phyloP scores from a whole-genome alignment of 495 filamentous ascomycete genomes.

The Penicillium fimorum region DNA sequence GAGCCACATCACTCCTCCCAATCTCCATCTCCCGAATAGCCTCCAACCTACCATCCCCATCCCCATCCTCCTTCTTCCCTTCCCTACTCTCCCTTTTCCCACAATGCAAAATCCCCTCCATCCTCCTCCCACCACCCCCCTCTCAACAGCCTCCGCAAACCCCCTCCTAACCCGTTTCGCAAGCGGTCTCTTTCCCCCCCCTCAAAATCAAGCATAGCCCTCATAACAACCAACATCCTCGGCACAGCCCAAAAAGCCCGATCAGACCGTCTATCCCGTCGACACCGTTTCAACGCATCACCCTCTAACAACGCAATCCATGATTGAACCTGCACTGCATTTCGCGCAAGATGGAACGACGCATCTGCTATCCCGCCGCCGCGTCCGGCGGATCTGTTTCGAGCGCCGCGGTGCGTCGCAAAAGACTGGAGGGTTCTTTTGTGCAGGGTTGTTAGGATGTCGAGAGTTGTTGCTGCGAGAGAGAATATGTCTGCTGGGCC shows the following conservation, averaged over 20 bases:
- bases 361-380: constrained; percentile 71
- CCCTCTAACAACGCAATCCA: constrained; percentile 73
- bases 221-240: constrained; percentile 41
- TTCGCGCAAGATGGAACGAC: constrained; percentile 71
- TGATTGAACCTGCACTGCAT: constrained; percentile 68
- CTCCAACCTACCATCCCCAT: not conserved
- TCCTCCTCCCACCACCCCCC: not conserved
- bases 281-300: constrained; percentile 57
- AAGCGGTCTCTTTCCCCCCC: constrained; percentile 37
- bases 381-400: constrained; percentile 65
- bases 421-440: constrained; percentile 72
- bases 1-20: not conserved
- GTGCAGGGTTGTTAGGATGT: constrained; percentile 78
- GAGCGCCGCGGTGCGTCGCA: constrained; percentile 65
- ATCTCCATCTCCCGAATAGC: not conserved
- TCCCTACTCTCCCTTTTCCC: not conserved
- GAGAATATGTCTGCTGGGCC: constrained; percentile 43
- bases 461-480: constrained; percentile 48
- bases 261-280: constrained; percentile 46
- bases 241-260: constrained; percentile 38
- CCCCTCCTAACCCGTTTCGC: constrained; percentile 32
- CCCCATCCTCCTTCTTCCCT: not conserved
- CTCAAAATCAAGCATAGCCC: constrained; percentile 46
- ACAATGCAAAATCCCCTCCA: constrained; percentile 16
- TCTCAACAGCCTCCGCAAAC: constrained; percentile 20